Evolutionary conservation across 306 rosid species (phyloP).

Genomic region (Canavalia gladiata): DNA sequence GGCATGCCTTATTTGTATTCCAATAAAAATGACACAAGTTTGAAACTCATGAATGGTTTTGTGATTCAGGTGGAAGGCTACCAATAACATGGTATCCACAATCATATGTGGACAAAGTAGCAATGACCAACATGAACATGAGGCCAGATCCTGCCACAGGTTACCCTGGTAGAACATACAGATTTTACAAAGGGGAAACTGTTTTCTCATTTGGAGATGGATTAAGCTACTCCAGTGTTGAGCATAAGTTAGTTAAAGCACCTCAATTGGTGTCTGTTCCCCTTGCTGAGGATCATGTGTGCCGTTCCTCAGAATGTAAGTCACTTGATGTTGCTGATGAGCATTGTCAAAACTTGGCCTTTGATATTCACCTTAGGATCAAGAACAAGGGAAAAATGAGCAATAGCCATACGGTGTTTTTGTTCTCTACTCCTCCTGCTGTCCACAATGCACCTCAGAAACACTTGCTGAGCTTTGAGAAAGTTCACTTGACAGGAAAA

Average conservation of each 20-base stretch:
- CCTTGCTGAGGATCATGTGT: slow-evolving; percentile 68
- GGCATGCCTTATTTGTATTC: background rate
- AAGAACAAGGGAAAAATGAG: slow-evolving; percentile 71
- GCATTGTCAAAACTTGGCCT: slow-evolving; percentile 64
- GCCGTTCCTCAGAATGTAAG: slow-evolving; percentile 70
- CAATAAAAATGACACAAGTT: slow-evolving; percentile 25
- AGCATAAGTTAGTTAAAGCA: slow-evolving; percentile 66
- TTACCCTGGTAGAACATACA: slow-evolving; percentile 86
- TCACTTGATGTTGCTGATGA: slow-evolving; percentile 65
- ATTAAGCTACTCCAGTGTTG: slow-evolving; percentile 71
- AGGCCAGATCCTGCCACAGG: slow-evolving; percentile 81
- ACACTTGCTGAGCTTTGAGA: slow-evolving; percentile 81
- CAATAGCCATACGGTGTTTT: slow-evolving; percentile 70
- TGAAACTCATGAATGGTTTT: background rate
- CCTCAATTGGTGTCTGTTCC: slow-evolving; percentile 66
- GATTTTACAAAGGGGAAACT: slow-evolving; percentile 89
- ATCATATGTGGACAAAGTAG: slow-evolving; percentile 79
- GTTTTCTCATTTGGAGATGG: slow-evolving; percentile 89
- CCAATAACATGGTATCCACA: slow-evolving; percentile 99
- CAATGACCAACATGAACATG: slow-evolving; percentile 98
- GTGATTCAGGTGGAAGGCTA: slow-evolving; percentile 80
- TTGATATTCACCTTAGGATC: slow-evolving; percentile 74
- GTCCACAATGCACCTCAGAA: slow-evolving; percentile 85
- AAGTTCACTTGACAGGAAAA: slow-evolving; percentile 60
- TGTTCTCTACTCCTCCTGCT: slow-evolving; percentile 79